Base-by-base conservation (phyloP, 768 basidiomycete species). In the Coprinellus micaceus region DNA sequence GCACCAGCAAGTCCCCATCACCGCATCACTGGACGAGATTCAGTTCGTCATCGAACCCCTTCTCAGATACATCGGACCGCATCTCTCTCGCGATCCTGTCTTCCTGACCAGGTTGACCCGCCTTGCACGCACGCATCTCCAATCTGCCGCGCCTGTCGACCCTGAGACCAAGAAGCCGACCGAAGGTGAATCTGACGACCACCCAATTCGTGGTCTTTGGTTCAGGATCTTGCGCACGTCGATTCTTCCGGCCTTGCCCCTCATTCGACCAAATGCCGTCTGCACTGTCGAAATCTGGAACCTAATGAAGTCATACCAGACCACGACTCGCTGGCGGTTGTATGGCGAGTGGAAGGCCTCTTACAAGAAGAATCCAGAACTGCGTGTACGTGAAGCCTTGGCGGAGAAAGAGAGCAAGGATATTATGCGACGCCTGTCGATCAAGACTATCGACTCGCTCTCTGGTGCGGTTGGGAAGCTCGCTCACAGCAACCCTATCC, bases 281-380 rank as follows among this genome's bases (percentile, higher is more conserved):
- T 91, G 88, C 68, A 90, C 92, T 25, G 87, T 89, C 44, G 95
- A 98, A 64, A 79, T 98, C 7, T 99, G 97, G 97, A 84, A 86
- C 56, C 84, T 98, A 51, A 81, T 98, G 47, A 79, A 84, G 39
- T 82, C 84, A 59, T 91, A 88, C 66, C 86, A 90, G 54, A 86
- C 85, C 52, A 82, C 86, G 5, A 75, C 81, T 22, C 91, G 97
- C 9, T 99, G 94, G 88, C 81, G 80, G 46, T 76, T 99, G 29
- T 99, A 99, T 65, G 97, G 94, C 40, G 95, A 98, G 74, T 98
- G 97, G 97, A 89, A 88, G 69, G 76, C 74, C 45, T 79, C 74
- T 21, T 92, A 94, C 70, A 80, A 79, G 58, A 83, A 83, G 15
- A 85, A 94, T 71, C 84, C 91, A 19, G 89, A 91, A 66, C 79